Conservation (phyloP, 106 monocot species). For the Narthecium ossifragum region DNA sequence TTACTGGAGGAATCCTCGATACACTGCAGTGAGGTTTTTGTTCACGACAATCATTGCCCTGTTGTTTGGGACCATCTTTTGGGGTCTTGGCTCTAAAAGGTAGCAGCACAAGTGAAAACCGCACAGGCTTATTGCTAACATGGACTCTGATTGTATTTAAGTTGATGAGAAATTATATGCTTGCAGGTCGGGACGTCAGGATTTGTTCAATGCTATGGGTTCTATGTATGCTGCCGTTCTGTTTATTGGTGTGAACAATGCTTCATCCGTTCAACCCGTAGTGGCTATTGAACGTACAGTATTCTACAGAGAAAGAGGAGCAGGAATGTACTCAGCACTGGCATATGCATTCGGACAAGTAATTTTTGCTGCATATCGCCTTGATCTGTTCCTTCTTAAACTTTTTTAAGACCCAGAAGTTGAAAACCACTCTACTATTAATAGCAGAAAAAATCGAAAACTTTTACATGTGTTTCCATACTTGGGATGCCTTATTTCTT, state of each 20-base stretch:
- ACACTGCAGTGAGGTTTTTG: slow-evolving; percentile 24
- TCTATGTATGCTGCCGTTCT: slow-evolving; percentile 3
- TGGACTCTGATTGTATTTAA: background rate
- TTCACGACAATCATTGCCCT: slow-evolving; percentile 14
- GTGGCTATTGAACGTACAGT: background rate
- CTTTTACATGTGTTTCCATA: background rate
- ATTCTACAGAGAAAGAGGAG: background rate
- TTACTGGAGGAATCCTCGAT: slow-evolving; percentile 29
- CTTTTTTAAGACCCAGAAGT: too few relatives aligned
- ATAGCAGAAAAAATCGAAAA: background rate
- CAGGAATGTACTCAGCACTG: background rate
- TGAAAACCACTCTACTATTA: too few relatives aligned
- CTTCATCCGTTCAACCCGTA: background rate
- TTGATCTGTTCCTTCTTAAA: background rate
- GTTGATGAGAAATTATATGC: background rate
- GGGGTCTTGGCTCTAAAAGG: slow-evolving; percentile 22
- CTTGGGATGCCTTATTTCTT: background rate
- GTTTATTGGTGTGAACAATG: background rate
- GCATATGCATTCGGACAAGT: background rate
- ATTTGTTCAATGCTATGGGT: slow-evolving; percentile 1
- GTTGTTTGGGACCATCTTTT: slow-evolving; percentile 23
- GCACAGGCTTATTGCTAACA: too few relatives aligned
- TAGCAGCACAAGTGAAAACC: background rate
- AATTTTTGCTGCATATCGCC: background rate
- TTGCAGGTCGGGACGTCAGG: background rate